Conservation (phyloP, 495 filamentous ascomycete species). For the Tuber calosporum region DNA sequence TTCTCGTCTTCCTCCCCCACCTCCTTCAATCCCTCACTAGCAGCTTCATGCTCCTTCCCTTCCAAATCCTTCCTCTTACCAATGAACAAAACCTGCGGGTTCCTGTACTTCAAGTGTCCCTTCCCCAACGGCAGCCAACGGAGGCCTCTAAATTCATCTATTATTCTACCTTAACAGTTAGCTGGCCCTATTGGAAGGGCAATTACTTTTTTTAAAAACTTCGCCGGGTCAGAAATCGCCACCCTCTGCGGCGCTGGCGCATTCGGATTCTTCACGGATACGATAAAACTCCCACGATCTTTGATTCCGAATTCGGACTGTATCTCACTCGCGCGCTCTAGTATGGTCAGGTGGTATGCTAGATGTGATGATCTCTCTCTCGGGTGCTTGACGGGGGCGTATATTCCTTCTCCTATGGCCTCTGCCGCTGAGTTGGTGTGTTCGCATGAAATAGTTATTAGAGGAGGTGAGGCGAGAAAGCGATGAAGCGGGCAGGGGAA, state of each 20-base stretch:
- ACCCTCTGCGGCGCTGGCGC: conserved; percentile 58
- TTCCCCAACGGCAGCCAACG: conserved; percentile 70
- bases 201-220: conserved; percentile 67
- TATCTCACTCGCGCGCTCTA: conserved; percentile 54
- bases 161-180: conserved; percentile 46
- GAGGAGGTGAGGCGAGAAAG: background rate
- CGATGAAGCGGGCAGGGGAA: background rate
- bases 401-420: conserved; percentile 77
- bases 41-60: conserved; percentile 23
- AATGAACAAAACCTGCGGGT: conserved; percentile 75
- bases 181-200: background rate
- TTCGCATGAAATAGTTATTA: conserved; percentile 43
- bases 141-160: conserved; percentile 64
- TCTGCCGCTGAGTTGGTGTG: conserved; percentile 64
- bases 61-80: conserved; percentile 50
- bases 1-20: conserved; percentile 35
- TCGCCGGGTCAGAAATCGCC: conserved; percentile 56
- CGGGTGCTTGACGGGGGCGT: conserved; percentile 59
- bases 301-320: conserved; percentile 70
- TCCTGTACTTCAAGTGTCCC: conserved; percentile 68
- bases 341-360: conserved; percentile 76
- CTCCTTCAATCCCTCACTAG: conserved; percentile 27
- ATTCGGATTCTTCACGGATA: conserved; percentile 75
- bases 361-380: conserved; percentile 67
- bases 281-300: conserved; percentile 66